A percentile compares a stretch with the other conserved stretches of the same genome.
Evolutionary conservation across 129 eudicot genomes (phyloP).

Genomic region (Silybum marianum): DNA sequence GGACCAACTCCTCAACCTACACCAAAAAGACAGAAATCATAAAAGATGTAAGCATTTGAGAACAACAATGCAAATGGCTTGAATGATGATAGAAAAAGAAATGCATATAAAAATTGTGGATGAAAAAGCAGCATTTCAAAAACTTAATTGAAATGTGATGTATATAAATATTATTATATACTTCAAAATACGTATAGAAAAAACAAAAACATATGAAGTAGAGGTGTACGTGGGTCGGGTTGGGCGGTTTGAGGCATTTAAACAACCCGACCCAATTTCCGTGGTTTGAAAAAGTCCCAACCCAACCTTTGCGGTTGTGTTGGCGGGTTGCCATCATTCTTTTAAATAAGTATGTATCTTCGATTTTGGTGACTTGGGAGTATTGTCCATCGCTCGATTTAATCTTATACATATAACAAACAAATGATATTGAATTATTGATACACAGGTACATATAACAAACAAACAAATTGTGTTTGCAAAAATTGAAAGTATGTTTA

Average conservation of each 20-base stretch:
- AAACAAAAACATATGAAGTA: too few species aligned
- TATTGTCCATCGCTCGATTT: background rate
- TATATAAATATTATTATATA: too few species aligned
- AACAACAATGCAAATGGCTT: background rate
- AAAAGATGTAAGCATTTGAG: slow-evolving; percentile 1
- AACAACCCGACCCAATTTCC: background rate
- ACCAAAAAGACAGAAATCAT: background rate
- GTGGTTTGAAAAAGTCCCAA: too few species aligned
- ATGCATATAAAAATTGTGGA: background rate
- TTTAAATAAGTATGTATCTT: background rate
- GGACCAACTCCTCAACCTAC: slow-evolving; percentile 89
- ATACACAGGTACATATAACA: too few species aligned
- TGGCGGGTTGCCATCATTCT: background rate
- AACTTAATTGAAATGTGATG: background rate
- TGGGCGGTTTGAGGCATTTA: background rate
- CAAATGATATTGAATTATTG: too few species aligned
- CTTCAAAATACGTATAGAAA: too few species aligned
- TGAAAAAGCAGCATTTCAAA: background rate
- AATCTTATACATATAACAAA: background rate
- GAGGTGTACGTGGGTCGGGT: background rate
- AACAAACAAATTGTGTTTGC: too few species aligned
- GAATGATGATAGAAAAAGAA: background rate
- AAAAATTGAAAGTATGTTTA: too few species aligned
- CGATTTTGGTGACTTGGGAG: background rate
- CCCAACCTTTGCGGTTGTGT: background rate